A percentile compares a stretch with the other conserved stretches of the same genome.
Evolutionary conservation across 257 asterid species (phyloP).

Genomic region (Marsdenia floribunda): DNA sequence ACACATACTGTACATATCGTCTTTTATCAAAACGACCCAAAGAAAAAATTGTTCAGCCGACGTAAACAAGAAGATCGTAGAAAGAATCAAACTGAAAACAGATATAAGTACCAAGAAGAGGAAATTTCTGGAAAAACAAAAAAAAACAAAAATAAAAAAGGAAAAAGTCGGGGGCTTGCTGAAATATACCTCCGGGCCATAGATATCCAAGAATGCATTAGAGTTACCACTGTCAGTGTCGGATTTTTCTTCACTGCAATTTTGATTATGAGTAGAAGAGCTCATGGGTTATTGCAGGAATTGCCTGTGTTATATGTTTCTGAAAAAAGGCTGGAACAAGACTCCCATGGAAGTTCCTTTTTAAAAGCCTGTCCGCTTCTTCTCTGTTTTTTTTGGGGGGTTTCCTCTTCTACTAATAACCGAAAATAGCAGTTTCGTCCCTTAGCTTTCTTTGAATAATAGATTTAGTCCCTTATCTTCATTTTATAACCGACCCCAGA

Average conservation of each 20-base stretch:
- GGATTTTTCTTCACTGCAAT: not conserved
- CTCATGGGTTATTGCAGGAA: not conserved
- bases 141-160: not conserved
- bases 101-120: not conserved
- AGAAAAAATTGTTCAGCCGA: not conserved
- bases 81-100: not conserved
- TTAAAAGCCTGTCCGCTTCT: too few relatives aligned
- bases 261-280: not conserved
- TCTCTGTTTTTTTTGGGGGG: too few relatives aligned
- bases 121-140: not conserved
- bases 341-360: too few relatives aligned
- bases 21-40: not conserved
- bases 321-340: too few relatives aligned
- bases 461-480: too few relatives aligned
- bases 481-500: too few relatives aligned
- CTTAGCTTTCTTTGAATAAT: too few relatives aligned
- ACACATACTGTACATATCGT: not conserved
- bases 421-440: too few relatives aligned
- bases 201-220: conserved; percentile 60
- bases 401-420: too few relatives aligned
- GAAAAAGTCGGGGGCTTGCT: not conserved
- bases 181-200: conserved; percentile 70
- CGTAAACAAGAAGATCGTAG: not conserved
- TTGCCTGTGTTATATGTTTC: not conserved
- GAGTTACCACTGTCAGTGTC: not conserved